Conservation (phyloP, 2,329 filamentous ascomycete species). For the Claviceps fusiformis region DNA sequence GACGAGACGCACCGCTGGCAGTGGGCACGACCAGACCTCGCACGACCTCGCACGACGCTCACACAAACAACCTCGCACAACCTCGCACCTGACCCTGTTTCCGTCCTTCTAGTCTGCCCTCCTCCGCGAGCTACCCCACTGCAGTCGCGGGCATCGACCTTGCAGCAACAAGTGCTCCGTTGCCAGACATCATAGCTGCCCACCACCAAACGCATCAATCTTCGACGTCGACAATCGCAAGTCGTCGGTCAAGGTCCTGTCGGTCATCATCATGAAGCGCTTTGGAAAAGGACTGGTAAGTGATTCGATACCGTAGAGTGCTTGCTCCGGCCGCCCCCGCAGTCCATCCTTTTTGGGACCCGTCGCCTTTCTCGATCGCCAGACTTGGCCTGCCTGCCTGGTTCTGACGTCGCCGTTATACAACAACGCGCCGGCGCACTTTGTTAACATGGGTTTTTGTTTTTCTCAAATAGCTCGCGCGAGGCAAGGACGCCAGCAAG, state of each 20-base stretch:
- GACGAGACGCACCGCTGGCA: not conserved
- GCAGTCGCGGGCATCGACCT: slow-evolving; percentile 8
- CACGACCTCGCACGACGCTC: not conserved
- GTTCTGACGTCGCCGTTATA: not conserved
- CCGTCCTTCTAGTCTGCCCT: slow-evolving; percentile 7
- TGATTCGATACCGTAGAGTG: not conserved
- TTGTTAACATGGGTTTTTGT: slow-evolving; percentile 7
- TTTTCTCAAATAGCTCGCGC: slow-evolving; percentile 56
- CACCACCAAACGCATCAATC: not conserved
- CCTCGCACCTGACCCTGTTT: slow-evolving; percentile 18
- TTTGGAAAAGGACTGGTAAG: slow-evolving; percentile 76
- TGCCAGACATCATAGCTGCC: not conserved
- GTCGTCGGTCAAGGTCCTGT: slow-evolving; percentile 1
- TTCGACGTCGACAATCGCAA: slow-evolving; percentile 6
- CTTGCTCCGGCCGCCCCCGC: slow-evolving; percentile 3
- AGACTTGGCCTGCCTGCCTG: not conserved
- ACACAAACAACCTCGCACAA: not conserved
- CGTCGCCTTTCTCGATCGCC: not conserved
- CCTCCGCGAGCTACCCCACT: slow-evolving; percentile 11
- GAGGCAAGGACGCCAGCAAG: slow-evolving; percentile 77
- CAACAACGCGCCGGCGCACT: slow-evolving; percentile 4
- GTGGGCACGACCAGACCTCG: not conserved
- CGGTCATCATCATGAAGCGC: slow-evolving; percentile 68
- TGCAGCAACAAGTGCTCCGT: not conserved
- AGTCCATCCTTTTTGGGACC: slow-evolving; percentile 9